Evolutionary conservation across 257 asterid species (phyloP).

Genomic region (Oldenlandia corymbosa): DNA sequence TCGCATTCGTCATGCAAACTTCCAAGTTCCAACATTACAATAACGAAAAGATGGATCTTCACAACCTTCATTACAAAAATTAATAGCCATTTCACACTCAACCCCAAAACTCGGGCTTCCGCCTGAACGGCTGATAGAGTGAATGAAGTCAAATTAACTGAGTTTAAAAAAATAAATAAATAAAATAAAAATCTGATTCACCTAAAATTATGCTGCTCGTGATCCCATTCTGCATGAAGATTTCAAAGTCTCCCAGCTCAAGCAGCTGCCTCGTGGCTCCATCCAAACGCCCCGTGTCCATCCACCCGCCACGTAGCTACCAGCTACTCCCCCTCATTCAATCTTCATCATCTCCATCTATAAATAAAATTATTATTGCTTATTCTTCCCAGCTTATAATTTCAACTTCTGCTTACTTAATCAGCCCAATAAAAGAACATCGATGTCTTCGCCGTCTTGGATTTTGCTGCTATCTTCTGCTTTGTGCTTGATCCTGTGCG

Average conservation of each 20-base stretch:
- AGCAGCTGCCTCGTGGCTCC: constrained; percentile 35
- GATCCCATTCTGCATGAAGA: background rate
- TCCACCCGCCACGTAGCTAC: constrained; percentile 64
- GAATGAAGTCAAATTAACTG: background rate
- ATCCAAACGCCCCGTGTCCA: constrained; percentile 29
- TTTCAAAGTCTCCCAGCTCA: background rate
- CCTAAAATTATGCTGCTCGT: background rate
- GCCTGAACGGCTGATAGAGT: background rate
- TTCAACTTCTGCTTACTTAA: too few relatives aligned
- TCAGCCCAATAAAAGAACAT: background rate
- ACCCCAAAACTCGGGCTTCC: background rate
- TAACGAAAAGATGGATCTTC: too few relatives aligned
- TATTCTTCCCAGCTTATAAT: background rate
- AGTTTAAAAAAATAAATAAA: too few relatives aligned
- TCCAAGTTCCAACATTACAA: too few relatives aligned
- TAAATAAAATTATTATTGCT: background rate
- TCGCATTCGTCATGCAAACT: too few relatives aligned
- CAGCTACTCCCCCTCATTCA: too few relatives aligned
- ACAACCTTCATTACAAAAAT: too few relatives aligned
- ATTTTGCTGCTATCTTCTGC: background rate
- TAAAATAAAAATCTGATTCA: background rate
- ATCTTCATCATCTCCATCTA: constrained; percentile 2
- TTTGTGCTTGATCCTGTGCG: background rate
- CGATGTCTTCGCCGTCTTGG: background rate
- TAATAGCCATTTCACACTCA: background rate